A percentile compares a stretch with the other conserved stretches of the same genome.
Conservation (phyloP, 1,284 basidiomycete genomes). For the Ustilago loliicola region DNA sequence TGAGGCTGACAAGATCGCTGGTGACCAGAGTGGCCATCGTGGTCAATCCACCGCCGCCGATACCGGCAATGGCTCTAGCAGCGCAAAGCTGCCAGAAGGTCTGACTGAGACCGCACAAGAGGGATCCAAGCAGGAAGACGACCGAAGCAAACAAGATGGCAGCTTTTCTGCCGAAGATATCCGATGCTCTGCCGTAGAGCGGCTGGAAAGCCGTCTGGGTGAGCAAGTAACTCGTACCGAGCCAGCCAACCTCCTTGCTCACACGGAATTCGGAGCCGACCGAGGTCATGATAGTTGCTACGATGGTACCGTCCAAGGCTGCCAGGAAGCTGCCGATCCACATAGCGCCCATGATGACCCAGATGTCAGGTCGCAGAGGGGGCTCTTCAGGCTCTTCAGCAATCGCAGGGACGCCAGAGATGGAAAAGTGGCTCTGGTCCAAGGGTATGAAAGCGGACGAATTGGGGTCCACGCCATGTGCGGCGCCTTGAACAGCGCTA, state of each 20-base stretch:
- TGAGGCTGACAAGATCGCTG: conserved; percentile 72
- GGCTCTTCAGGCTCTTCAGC: conserved; percentile 49
- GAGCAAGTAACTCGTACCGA: conserved; percentile 68
- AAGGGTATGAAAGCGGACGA: conserved; percentile 65
- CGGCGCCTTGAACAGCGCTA: conserved; percentile 61
- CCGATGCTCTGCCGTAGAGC: conserved; percentile 66
- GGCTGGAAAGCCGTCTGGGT: conserved; percentile 70
- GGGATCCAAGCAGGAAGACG: conserved; percentile 65
- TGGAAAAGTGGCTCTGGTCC: conserved; percentile 64
- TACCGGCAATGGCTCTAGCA: conserved; percentile 72
- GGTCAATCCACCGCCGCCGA: conserved; percentile 72
- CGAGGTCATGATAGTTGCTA: conserved; percentile 64
- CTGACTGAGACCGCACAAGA: conserved; percentile 67
- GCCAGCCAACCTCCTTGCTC: conserved; percentile 66
- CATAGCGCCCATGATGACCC: conserved; percentile 68
- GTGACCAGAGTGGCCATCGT: conserved; percentile 72
- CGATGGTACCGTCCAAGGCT: conserved; percentile 68
- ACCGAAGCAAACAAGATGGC: conserved; percentile 67
- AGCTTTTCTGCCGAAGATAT: conserved; percentile 69
- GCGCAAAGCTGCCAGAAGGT: conserved; percentile 66
- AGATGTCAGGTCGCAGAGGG: conserved; percentile 55
- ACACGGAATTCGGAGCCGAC: conserved; percentile 69
- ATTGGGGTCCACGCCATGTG: conserved; percentile 68
- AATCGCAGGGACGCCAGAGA: conserved; percentile 34
- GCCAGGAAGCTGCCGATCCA: conserved; percentile 68